A percentile compares a stretch with the other conserved stretches of the same genome.
phyloP scores from a whole-genome alignment of 768 basidiomycete species.

The Panellus pusillus region DNA sequence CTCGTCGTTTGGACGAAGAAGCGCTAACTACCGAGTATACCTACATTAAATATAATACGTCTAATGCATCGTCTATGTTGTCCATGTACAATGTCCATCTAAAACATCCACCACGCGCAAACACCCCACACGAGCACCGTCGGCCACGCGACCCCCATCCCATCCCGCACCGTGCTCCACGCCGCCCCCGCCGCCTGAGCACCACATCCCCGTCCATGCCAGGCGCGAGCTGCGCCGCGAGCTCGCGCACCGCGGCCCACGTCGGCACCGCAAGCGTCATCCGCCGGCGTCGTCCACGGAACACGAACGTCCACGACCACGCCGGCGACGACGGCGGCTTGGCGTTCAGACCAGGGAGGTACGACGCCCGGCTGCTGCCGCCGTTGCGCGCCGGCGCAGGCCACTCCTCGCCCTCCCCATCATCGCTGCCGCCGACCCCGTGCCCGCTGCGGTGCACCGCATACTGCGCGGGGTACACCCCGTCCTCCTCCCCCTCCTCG shows the following conservation, averaged over 20 bases:
- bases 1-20: neutral
- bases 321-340: conserved; percentile 28
- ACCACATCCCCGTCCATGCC: conserved; percentile 18
- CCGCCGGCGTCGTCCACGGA: conserved; percentile 56
- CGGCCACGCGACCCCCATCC: conserved; percentile 38
- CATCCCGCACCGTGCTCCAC: conserved; percentile 39
- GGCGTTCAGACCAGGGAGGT: conserved; percentile 37
- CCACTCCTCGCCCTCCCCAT: conserved; percentile 32
- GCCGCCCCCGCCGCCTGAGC: conserved; percentile 29
- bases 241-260: conserved; percentile 25
- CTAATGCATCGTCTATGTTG: conserved; percentile 1
- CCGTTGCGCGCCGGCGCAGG: conserved; percentile 31
- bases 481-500: conserved; percentile 50
- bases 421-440: conserved; percentile 16
- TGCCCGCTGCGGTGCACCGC: conserved; percentile 37
- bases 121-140: conserved; percentile 35
- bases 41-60: neutral
- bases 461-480: conserved; percentile 53
- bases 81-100: conserved; percentile 3
- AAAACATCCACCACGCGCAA: conserved; percentile 39
- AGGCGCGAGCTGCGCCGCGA: conserved; percentile 16
- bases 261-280: conserved; percentile 47
- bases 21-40: conserved; percentile 3
- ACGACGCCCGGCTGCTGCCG: conserved; percentile 23
- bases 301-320: conserved; percentile 56